Evolutionary conservation across 106 monocot genomes (phyloP), one percentile per base, ranked within the genome.

Genomic region (Vanilla planifolia): DNA sequence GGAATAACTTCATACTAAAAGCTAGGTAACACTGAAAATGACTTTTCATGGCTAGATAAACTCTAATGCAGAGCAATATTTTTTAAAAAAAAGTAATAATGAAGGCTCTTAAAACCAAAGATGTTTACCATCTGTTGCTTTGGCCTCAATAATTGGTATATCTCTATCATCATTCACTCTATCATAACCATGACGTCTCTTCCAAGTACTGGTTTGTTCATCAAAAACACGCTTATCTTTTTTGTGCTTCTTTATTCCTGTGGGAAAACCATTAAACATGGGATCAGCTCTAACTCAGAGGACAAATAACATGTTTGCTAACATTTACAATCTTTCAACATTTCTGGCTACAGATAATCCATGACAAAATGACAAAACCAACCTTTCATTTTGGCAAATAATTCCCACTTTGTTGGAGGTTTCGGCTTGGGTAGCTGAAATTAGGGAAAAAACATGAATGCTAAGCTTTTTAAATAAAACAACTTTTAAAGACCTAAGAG

Each of bases 381-480:
- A 88, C 96, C 96, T 82, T 98, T 98, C 74, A 58, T 68, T 67
- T 91, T 76, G 42, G 96, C 96, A 73, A 98, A 98, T 28, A 19
- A 5, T 70, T 98, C 96, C 96, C 91, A 98, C 61, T 96, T 98
- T 34, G 96, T 98, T 13, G 82, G 91, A 65, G 87, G 91, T 57
- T 84, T 91, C 19, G 96, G 96, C 70, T 63, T 98, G 23, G 96
- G 91, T 40, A 98, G 70, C 96, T 98, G 82, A 24, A 51, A 71
- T 29, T 53, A 16, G 7, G 37, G 10, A 37, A 5, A 37, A 37
- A 37, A 37, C 7, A 37, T 37, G 5, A 37, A 37, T 6, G n/a
- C n/a, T n/a, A n/a, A n/a, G n/a, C n/a, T n/a, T n/a, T n/a, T n/a
- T n/a, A n/a, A n/a, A n/a, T n/a, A n/a, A n/a, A n/a, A n/a, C n/a